phyloP scores from a whole-genome alignment of 2,329 filamentous ascomycete species.

The Sphaceloma murrayae region DNA sequence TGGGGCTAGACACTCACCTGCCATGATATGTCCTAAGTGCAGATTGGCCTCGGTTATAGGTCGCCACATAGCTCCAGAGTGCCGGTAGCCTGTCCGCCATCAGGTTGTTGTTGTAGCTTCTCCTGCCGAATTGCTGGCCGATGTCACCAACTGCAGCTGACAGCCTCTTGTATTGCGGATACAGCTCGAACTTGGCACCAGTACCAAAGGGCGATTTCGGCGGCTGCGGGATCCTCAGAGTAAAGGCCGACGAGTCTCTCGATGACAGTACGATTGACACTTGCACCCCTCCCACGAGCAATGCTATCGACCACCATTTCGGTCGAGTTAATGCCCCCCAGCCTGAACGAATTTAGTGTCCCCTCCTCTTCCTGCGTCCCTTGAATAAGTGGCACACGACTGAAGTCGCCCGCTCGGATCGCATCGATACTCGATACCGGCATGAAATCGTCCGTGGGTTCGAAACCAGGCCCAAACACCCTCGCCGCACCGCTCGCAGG shows the following conservation, averaged over 20 bases:
- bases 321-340: conserved; percentile 55
- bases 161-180: conserved; percentile 66
- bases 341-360: conserved; percentile 61
- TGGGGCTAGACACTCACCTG: no score
- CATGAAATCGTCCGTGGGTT: conserved; percentile 1
- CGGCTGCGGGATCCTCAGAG: conserved; percentile 43
- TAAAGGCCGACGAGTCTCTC: conserved; percentile 37
- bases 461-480: conserved; percentile 1
- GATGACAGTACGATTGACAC: background rate
- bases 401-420: conserved; percentile 43
- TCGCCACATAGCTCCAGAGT: conserved; percentile 64
- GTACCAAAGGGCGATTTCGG: conserved; percentile 69
- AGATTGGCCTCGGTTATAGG: conserved; percentile 61
- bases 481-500: background rate
- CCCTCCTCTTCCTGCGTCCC: conserved; percentile 74
- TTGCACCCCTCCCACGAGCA: conserved; percentile 35
- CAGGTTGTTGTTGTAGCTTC: conserved; percentile 20
- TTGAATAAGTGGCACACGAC: conserved; percentile 53
- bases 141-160: conserved; percentile 66
- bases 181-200: conserved; percentile 55
- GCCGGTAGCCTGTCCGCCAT: conserved; percentile 38
- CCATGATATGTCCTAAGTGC: conserved; percentile 70
- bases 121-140: conserved; percentile 22
- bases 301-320: conserved; percentile 54
- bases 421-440: conserved; percentile 25